A percentile compares a stretch with the other conserved stretches of the same genome.
phyloP scores from a whole-genome alignment of 371 early-diverging fungal genomes.

The Mortierella sp. region DNA sequence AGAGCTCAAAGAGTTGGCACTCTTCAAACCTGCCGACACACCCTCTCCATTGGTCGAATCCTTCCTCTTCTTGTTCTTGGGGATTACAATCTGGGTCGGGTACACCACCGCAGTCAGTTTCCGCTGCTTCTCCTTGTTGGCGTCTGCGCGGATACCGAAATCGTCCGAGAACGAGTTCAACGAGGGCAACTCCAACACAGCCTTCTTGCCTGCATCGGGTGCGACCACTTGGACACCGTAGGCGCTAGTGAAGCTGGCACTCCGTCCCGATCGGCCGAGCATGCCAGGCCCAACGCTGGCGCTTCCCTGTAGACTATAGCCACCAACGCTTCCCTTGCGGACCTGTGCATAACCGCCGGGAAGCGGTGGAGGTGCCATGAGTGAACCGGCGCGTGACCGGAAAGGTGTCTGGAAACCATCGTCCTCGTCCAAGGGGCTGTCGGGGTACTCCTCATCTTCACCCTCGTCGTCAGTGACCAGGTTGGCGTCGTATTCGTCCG shows the following conservation, averaged over 20 bases:
- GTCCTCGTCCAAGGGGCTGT: constrained; percentile 49
- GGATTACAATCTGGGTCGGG: constrained; percentile 52
- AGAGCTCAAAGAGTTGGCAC: constrained; percentile 19
- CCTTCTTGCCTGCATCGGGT: constrained; percentile 20
- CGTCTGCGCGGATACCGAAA: constrained; percentile 26
- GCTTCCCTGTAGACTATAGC: constrained; percentile 31
- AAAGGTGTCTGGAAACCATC: constrained; percentile 27
- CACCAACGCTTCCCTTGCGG: constrained; percentile 49
- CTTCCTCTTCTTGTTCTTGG: constrained; percentile 43
- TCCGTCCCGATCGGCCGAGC: constrained; percentile 24
- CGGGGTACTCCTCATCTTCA: constrained; percentile 55
- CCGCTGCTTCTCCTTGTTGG: constrained; percentile 26
- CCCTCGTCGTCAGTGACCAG: constrained; percentile 53
- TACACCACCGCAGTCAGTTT: constrained; percentile 51
- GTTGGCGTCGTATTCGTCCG: constrained; percentile 55
- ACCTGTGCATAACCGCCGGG: constrained; percentile 22
- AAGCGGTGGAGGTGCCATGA: constrained; percentile 26
- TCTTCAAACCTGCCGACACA: constrained; percentile 2
- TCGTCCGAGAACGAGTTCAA: constrained; percentile 51
- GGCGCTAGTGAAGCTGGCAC: constrained; percentile 35
- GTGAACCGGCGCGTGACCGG: constrained; percentile 44
- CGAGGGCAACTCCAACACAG: constrained; percentile 47
- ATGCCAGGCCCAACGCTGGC: not conserved
- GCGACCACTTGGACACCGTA: constrained; percentile 33
- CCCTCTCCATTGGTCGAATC: constrained; percentile 14